Base-by-base conservation (phyloP, 2,329 filamentous ascomycete genomes). In the Penicillium sp. region DNA sequence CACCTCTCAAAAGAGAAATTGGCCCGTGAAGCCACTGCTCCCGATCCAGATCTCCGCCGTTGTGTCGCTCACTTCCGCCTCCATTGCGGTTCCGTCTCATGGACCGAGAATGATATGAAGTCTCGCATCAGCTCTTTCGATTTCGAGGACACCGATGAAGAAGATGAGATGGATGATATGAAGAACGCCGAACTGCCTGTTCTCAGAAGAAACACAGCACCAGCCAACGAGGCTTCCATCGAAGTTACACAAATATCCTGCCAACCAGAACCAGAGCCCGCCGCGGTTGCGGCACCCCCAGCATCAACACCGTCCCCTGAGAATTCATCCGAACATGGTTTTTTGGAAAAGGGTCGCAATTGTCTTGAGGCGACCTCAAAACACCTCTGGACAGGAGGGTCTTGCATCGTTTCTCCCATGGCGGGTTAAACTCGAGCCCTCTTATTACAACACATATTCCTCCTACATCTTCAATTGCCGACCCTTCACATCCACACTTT, bases 101-200 rank as follows among this genome's bases (percentile, higher is more conserved):
- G 63, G 64, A 64, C 65, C 0, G 64, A 68, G 46, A 63, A 66
- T 38, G 66, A 68, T 14, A 66, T 67, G 63, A 64, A 64, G 18
- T 62, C 64, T 29, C 63, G 64, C 28, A 68, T 68, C 53, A 68
- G 65, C 49, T 65, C 66, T 7, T 64, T 68, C 10, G 66, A 68
- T n/a, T 59, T 68, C 25, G 66, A 68, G 46, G 62, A 65, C 28
- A 60, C 59, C 44, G 65, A 68, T 22, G 54, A 60, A 18, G 62
- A 65, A 51, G 62, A 62, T 11, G 65, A 67, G 33, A 41, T 40
- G 14, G 60, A 58, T 12, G 48, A 42, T n/a, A 56, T 41, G 40
- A 60, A 31, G 41, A 57, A 44, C 28, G 38, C 34, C 14, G 47
- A 50, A 36, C 16, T 50, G 2, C 47, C 47, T n/a, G n/a, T 40